Evolutionary conservation across 106 monocot species (phyloP).

Genomic region (Acanthochlamys bracteata): DNA sequence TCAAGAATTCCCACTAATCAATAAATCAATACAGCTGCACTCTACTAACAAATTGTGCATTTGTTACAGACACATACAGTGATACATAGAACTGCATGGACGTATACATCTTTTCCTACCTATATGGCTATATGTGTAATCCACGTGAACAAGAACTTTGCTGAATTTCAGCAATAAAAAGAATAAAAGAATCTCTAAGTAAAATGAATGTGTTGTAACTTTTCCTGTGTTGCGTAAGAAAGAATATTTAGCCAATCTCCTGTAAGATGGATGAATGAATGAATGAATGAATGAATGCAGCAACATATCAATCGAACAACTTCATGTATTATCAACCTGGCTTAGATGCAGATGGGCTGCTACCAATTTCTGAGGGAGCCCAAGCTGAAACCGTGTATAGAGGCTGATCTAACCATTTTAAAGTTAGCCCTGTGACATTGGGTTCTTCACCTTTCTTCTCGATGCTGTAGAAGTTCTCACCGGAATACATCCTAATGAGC

Average conservation of each 20-base stretch:
- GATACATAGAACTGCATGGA: no score
- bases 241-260: background rate
- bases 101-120: no score
- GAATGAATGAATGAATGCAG: no score
- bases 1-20: conserved; percentile 4
- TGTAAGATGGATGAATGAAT: no score
- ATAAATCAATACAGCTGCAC: conserved; percentile 5
- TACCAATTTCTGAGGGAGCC: conserved; percentile 31
- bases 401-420: conserved; percentile 59
- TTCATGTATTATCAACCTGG: conserved; percentile 10
- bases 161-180: conserved; percentile 10
- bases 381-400: conserved; percentile 83
- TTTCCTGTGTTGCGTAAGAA: conserved; percentile 9
- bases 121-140: no score
- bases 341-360: conserved; percentile 20
- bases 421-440: conserved; percentile 35
- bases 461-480: conserved; percentile 31
- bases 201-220: background rate
- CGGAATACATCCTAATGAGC: conserved; percentile 56
- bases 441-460: conserved; percentile 27
- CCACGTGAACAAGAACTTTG: background rate
- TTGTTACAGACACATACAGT: no score
- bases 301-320: background rate
- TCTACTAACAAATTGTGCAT: background rate
- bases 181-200: conserved; percentile 1